Conservation (phyloP, 192 early-diverging fungal genomes). For the Funneliformis geosporum region DNA sequence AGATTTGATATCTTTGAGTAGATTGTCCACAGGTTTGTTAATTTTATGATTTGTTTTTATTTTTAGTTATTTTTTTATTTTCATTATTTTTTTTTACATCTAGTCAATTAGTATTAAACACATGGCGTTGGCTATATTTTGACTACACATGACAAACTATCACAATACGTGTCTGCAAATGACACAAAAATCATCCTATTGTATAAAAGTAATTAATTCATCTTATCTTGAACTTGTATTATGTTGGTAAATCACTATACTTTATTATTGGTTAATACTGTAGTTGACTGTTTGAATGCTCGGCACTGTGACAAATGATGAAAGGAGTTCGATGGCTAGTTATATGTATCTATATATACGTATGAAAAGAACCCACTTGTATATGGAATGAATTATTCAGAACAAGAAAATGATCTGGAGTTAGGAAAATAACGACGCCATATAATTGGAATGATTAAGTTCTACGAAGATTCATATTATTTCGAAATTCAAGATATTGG, state of each 20-base stretch:
- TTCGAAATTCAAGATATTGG: conserved; percentile 90
- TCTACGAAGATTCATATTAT: conserved; percentile 78
- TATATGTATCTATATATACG: conserved; percentile 97
- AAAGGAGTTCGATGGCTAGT: conserved; percentile 95
- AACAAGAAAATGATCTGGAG: conserved; percentile 75
- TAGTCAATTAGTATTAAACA: conserved; percentile 70
- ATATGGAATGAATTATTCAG: conserved; percentile 85
- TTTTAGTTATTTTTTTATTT: too few relatives aligned
- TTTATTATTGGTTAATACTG: not conserved
- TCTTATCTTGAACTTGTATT: not conserved
- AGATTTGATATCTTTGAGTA: conserved; percentile 95
- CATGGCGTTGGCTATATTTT: conserved; percentile 93
- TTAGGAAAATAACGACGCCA: conserved; percentile 75
- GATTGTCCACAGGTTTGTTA: conserved; percentile 74
- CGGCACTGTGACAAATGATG: conserved; percentile 92
- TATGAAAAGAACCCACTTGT: conserved; percentile 93
- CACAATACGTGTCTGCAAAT: conserved; percentile 93
- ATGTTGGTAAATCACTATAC: not conserved
- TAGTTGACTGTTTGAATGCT: conserved; percentile 97
- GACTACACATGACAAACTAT: conserved; percentile 90
- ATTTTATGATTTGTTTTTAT: not conserved
- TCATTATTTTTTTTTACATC: conserved; percentile 15
- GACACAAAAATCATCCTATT: conserved; percentile 95
- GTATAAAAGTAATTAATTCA: conserved; percentile 71
- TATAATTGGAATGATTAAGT: conserved; percentile 93